These are phyloP conservation scores for Darksidea phi DNA, from an alignment of 495 filamentous ascomycete species.

Conservation along the genomic window DNA sequence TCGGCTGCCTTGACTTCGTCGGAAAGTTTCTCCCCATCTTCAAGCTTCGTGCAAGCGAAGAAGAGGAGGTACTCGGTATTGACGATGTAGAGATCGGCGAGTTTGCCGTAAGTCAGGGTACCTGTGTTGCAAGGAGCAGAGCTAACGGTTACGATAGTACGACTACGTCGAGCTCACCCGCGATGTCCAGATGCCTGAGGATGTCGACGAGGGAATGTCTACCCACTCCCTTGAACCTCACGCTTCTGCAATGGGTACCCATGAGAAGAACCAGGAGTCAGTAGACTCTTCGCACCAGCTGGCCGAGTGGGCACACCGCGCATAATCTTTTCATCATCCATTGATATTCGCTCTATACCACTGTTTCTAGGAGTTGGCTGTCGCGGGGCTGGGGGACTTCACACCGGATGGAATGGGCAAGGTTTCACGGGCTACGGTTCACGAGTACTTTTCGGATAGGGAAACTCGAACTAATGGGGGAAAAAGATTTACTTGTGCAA, in stretches of 20 bases:
- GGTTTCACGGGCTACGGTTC: too few relatives aligned
- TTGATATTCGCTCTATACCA: conserved; percentile 23
- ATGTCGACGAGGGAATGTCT: conserved; percentile 32
- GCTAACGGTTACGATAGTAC: conserved; percentile 57
- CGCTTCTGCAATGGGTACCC: conserved; percentile 10
- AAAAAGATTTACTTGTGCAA: too few relatives aligned
- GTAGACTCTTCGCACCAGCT: conserved; percentile 30
- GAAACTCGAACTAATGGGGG: too few relatives aligned
- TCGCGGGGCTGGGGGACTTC: too few relatives aligned
- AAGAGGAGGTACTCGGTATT: conserved; percentile 86
- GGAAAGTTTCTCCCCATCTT: conserved; percentile 86
- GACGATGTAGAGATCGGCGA: conserved; percentile 96
- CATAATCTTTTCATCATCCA: conserved; percentile 7
- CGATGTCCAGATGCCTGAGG: conserved; percentile 56
- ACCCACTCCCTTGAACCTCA: conserved; percentile 23
- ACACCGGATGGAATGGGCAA: too few relatives aligned
- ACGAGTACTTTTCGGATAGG: too few relatives aligned
- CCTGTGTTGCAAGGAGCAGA: conserved; percentile 1
- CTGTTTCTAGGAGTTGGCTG: not conserved
- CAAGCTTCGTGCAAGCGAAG: conserved; percentile 73
- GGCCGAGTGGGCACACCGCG: conserved; percentile 28
- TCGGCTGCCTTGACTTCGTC: conserved; percentile 57
- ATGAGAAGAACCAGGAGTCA: conserved; percentile 37
- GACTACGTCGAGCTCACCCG: conserved; percentile 93
- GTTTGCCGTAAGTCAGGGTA: conserved; percentile 65